Evolutionary conservation across 2,329 filamentous ascomycete species (phyloP).

Genomic region (Penicillium sp.): DNA sequence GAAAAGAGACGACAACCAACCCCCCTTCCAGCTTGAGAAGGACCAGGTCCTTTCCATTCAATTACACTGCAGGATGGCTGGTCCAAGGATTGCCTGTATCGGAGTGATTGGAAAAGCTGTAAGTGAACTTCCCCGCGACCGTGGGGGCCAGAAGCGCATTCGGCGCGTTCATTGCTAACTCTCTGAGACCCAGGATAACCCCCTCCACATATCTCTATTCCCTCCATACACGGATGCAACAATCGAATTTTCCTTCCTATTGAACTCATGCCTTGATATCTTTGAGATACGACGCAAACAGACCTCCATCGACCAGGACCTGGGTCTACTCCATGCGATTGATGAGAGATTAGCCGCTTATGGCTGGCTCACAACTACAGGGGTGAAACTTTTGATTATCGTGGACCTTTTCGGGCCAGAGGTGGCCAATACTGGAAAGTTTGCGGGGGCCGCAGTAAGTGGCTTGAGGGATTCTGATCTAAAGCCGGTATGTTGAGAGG

Average conservation of each 20-base stretch:
- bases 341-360: conserved; percentile 93
- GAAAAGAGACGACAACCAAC: not conserved
- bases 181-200: conserved; percentile 80
- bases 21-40: not conserved
- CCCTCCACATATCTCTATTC: conserved; percentile 89
- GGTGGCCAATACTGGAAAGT: conserved; percentile 30
- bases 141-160: not conserved
- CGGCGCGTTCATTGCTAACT: not conserved
- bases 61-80: conserved; percentile 41
- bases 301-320: conserved; percentile 74
- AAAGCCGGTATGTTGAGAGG: conserved; percentile 62
- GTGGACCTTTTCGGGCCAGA: conserved; percentile 82
- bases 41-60: not conserved
- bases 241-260: conserved; percentile 85
- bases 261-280: conserved; percentile 88
- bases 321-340: conserved; percentile 86
- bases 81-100: conserved; percentile 83
- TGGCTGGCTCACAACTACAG: conserved; percentile 95
- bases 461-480: conserved; percentile 83
- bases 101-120: conserved; percentile 93
- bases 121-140: conserved; percentile 29
- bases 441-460: conserved; percentile 47
- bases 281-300: conserved; percentile 81
- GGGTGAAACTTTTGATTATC: conserved; percentile 83
- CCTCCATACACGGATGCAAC: conserved; percentile 64